Evolutionary conservation across 768 basidiomycete genomes (phyloP), one percentile per base, ranked within the genome.

Genomic region (Lyophyllum shimeji): DNA sequence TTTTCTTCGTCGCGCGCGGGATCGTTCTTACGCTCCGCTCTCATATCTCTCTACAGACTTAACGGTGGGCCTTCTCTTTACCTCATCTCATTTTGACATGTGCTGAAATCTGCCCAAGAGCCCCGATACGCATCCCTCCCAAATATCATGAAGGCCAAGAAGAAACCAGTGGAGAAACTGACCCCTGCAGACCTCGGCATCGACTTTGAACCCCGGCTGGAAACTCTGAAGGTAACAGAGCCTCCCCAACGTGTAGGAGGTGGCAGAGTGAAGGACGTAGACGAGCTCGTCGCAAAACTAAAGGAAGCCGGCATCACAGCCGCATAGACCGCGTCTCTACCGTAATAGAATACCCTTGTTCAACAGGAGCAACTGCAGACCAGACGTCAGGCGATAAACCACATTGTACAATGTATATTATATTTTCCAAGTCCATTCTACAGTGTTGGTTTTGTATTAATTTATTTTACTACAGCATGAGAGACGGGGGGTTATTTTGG

Each of bases 131-230:
- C 97, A 0, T 94, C 95, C n/a, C 71, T 99, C 57, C 93, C 94
- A 3, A 95, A 93, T 63, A 96, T 96, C 72, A 96, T 96, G 93
- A 95, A 96, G 73, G 97, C 97, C n/a, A 98, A 98, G 82, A 99
- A 98, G 82, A 99, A 99, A 76, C 87, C 90, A 13, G 73, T 98
- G 42, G 87, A 95, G 73, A 94, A 91, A 67, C 65, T 97, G 50
- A 83, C 82, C 15, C 79, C 93, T 1, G 76, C 78, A 21, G 93
- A 95, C 62, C 84, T 98, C 21, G 85, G 86, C 7, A 76, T 98
- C 21, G 93, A 98, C 74, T 81, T 93, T 52, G 81, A 84, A 0
- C 93, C 94, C 15, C 79, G 83, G 29, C 74, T 98, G 24, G 91
- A 97, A 76, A 93, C 86, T 0, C 64, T 98, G 66, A 92, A 90